phyloP scores from a whole-genome alignment of 495 filamentous ascomycete genomes.

The Viridothelium virens region DNA sequence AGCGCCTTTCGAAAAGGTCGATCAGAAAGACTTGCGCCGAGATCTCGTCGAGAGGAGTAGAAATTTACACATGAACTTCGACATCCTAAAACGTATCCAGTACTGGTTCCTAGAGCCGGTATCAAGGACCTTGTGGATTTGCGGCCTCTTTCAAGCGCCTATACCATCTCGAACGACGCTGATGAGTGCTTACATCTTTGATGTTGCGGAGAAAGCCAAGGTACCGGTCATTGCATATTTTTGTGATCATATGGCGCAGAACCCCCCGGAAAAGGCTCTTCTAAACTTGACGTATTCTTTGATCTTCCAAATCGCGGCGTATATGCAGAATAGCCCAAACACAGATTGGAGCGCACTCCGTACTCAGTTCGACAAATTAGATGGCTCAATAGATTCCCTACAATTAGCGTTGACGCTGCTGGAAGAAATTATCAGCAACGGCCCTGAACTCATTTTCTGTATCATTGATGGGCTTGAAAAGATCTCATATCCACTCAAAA shows the following conservation, averaged over 20 bases:
- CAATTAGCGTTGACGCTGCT: neutral
- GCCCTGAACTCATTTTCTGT: neutral
- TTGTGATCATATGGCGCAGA: neutral
- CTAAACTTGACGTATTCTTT: neutral
- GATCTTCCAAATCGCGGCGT: neutral
- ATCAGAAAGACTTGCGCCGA: neutral
- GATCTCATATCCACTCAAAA: neutral
- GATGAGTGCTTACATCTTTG: neutral
- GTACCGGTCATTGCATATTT: neutral
- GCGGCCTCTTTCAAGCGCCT: neutral
- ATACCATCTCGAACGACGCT: neutral
- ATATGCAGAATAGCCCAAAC: neutral
- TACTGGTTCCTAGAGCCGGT: neutral
- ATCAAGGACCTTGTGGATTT: neutral
- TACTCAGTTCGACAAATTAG: neutral
- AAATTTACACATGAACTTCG: slow-evolving; percentile 4
- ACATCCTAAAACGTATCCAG: neutral
- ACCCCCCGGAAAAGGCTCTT: neutral
- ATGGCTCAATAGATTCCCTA: neutral
- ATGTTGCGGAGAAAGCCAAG: neutral
- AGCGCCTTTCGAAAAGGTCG: neutral
- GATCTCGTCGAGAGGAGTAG: neutral
- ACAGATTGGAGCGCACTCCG: neutral
- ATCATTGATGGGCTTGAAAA: neutral
- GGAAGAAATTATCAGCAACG: neutral